Evolutionary conservation across 106 monocot genomes (phyloP), one percentile per base, ranked within the genome.

Genomic region (Ottelia alismoides): DNA sequence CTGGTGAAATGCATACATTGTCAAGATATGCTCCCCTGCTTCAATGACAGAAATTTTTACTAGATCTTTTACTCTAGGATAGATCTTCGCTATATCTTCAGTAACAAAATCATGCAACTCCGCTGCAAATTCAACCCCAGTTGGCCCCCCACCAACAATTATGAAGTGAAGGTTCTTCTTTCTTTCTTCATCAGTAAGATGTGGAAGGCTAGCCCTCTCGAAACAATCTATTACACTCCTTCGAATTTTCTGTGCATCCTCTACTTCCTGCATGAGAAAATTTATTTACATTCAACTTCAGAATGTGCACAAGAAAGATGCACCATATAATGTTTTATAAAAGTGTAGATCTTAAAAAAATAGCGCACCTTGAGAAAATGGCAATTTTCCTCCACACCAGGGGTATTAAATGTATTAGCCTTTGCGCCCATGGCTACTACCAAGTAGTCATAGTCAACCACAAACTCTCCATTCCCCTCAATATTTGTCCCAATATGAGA

Each of bases 381-480:
- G 53, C 88, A 98, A 67, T 98, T 32, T 61, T 98, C 89, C 20
- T 11, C 50, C 2, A 98, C 98, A 52, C 98, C 98, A 72, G 98
- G 98, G 43, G 85, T 98, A 61, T 85, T 98, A 65, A 98, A 90
- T 30, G 98, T 98, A 55, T 98, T 98, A 18, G 79, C 32, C 53
- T 68, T 79, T 23, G 88, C 98, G 57, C 98, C 98, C 30, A 98
- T 47, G 28, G 85, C 72, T 57, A 98, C 32, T 7, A 89, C 77
- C 55, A 98, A 65, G 62, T 82, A 90, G 45, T 98, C 98, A 72
- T 98, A 98, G 51, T 85, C 85, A 19, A 98, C 77, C 3, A 35
- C n/a, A 70, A 98, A 98, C 70, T 98, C 98, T 22, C 85, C 89
- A 70, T 62, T 76, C 11, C 89, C 89, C 27, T 85, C 74, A 49